Base-by-base conservation (phyloP, 768 basidiomycete species). In the Mycena haematopus region DNA sequence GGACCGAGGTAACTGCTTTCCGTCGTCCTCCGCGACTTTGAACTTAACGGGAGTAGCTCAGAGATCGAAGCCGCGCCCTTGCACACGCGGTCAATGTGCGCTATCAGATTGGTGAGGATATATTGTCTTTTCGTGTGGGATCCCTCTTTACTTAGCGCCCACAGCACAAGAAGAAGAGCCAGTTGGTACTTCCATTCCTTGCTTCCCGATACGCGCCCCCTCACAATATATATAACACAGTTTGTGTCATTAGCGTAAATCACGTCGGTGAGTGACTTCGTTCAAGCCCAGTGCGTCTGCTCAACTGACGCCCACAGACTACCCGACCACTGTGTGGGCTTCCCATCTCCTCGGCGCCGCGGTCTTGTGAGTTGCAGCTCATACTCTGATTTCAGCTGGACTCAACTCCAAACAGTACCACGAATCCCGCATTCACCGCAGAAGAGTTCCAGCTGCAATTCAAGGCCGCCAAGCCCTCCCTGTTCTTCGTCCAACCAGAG, bases 381-480 rank as follows among this genome's bases (percentile, higher is more conserved):
- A 19, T 31, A 31, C 22, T 33, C 19, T 4, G 9, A 15, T 4
- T 36, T 36, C 21, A 3, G 21, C 22, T 55, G 44, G 14, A 17
- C 51, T 50, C n/a, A 73, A 71, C 14, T 74, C 69, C 53, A 66
- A 19, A 25, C 19, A 79, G 78, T 27, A 73, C 75, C 29, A 80
- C 80, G 2, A 81, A 81, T 35, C 80, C 80, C 6, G 61, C 70
- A 9, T 82, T 74, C 65, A 77, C 77, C 10, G 54, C 71, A 1
- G 76, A 74, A 38, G 80, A 81, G 61, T 75, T 81, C 7, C 71
- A 57, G 3, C 74, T 81, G 58, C 80, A 82, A 59, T 68, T 81
- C 25, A 65, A 68, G 27, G 67, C 71, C 4, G 73, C 72, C 27
- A 72, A 70, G 33, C 68, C 79, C 15, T 62, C 69, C 15, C 42